Evolutionary conservation across 2,329 filamentous ascomycete genomes (phyloP).

Genomic region (Ophiostoma montium): DNA sequence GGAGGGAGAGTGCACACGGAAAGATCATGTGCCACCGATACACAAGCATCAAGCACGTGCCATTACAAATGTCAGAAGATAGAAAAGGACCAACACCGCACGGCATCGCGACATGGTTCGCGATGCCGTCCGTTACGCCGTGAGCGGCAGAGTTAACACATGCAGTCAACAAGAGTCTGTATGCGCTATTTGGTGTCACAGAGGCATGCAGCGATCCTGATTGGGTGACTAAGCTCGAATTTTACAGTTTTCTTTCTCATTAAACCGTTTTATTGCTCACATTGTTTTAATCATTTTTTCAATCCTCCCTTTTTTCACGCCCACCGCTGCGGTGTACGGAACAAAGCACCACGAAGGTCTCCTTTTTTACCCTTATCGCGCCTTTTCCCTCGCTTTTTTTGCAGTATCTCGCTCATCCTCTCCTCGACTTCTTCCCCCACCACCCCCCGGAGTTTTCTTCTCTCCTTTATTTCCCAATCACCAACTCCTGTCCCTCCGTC

Average conservation of each 20-base stretch:
- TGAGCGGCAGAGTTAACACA: not conserved
- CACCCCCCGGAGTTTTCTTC: not conserved
- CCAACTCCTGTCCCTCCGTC: not conserved
- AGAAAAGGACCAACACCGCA: not conserved
- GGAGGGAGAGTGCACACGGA: not conserved
- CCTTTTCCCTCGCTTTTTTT: not conserved
- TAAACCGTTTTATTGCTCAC: not conserved
- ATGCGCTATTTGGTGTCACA: too few relatives aligned
- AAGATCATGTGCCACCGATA: not conserved
- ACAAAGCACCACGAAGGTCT: not conserved
- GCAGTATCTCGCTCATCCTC: not conserved
- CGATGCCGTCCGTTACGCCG: not conserved
- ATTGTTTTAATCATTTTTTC: not conserved
- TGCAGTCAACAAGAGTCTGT: too few relatives aligned
- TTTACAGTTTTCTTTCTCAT: not conserved
- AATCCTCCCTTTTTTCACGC: not conserved
- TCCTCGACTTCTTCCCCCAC: not conserved
- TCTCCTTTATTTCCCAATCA: slow-evolving; percentile 5
- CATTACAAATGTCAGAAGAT: not conserved
- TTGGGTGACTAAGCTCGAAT: too few relatives aligned
- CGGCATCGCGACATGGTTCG: not conserved
- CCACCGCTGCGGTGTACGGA: slow-evolving; percentile 1
- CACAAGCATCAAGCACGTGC: not conserved
- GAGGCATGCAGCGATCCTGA: too few relatives aligned
- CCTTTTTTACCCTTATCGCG: slow-evolving; percentile 6